Evolutionary conservation across 2,329 filamentous ascomycete genomes (phyloP).

Genomic region (Fusarium siculi): DNA sequence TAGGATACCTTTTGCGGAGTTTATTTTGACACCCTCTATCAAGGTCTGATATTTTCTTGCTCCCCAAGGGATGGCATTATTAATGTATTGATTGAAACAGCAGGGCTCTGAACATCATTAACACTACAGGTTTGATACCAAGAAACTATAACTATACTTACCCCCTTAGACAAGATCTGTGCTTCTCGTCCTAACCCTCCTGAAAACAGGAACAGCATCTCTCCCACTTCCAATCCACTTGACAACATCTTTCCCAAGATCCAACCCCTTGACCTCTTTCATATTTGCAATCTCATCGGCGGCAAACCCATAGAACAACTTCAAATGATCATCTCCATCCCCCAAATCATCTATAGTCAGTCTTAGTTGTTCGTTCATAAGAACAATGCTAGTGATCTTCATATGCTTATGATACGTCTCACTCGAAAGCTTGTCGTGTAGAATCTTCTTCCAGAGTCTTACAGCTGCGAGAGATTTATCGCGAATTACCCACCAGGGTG

Average conservation of each 20-base stretch:
- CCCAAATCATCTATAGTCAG: slow-evolving; percentile 9
- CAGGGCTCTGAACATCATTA: not conserved
- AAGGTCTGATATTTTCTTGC: not conserved
- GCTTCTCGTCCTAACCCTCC: not conserved
- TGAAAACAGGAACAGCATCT: slow-evolving; percentile 1
- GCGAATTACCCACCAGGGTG: not conserved
- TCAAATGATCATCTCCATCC: not conserved
- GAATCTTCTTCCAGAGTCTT: not conserved
- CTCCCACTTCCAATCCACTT: not conserved
- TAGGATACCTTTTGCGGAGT: not conserved
- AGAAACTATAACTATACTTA: not conserved
- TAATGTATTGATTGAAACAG: not conserved
- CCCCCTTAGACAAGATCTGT: not conserved
- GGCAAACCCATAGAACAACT: slow-evolving; percentile 21
- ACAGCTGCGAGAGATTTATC: slow-evolving; percentile 1
- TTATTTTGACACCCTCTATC: not conserved
- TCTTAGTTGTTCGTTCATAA: slow-evolving; percentile 20
- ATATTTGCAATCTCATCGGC: slow-evolving; percentile 21
- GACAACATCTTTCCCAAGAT: slow-evolving; percentile 8
- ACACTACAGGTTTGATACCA: not conserved
- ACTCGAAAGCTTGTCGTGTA: not conserved
- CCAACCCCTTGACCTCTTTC: not conserved
- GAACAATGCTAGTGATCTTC: slow-evolving; percentile 7
- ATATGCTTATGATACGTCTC: slow-evolving; percentile 13
- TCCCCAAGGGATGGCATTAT: not conserved